Evolutionary conservation across 192 early-diverging fungal species (phyloP).

Genomic region (Pilaira anomala): DNA sequence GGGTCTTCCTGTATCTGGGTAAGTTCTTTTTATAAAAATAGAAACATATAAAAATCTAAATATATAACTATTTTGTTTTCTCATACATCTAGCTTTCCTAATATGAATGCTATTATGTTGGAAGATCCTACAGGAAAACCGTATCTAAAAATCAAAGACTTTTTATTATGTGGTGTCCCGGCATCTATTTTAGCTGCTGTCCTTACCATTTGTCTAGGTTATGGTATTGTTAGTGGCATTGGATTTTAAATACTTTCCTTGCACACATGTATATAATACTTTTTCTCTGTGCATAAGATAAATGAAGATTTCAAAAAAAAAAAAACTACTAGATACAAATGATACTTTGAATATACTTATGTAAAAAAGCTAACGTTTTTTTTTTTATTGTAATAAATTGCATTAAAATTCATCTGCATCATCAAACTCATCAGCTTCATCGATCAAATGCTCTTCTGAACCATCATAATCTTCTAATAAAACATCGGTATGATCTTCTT

Average conservation of each 20-base stretch:
- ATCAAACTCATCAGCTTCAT: conserved; percentile 27
- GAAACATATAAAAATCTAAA: no score
- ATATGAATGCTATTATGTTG: conserved; percentile 69
- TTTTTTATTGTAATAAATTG: no score
- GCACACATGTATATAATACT: neutral
- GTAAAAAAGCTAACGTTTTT: no score
- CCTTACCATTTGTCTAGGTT: conserved; percentile 23
- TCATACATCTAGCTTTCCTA: conserved; percentile 59
- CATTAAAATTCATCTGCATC: conserved; percentile 25
- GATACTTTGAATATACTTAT: no score
- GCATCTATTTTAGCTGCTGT: conserved; percentile 20
- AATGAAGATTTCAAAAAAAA: no score
- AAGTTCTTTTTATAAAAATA: neutral
- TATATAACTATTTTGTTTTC: neutral
- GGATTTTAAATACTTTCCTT: conserved; percentile 18
- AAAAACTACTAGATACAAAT: no score
- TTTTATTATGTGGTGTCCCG: conserved; percentile 59
- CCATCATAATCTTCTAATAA: conserved; percentile 43
- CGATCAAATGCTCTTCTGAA: conserved; percentile 25
- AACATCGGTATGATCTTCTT: conserved; percentile 40
- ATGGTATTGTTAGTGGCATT: conserved; percentile 18
- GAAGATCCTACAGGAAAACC: conserved; percentile 63
- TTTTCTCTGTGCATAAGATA: neutral
- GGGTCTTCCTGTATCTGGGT: conserved; percentile 57
- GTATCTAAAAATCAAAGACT: conserved; percentile 60